Evolutionary conservation across 2,329 filamentous ascomycete genomes (phyloP).

Genomic region (Akanthomyces lecanii): DNA sequence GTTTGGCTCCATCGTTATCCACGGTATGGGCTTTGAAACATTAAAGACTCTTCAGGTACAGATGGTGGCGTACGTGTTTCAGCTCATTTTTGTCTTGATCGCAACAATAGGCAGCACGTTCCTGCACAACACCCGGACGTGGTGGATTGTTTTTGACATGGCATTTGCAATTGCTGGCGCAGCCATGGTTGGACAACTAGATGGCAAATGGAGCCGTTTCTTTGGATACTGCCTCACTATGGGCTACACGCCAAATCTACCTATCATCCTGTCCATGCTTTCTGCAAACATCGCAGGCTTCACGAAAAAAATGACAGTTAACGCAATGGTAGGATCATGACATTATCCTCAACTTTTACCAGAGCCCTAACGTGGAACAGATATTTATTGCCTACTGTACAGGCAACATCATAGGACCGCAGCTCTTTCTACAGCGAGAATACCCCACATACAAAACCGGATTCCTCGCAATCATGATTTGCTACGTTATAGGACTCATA

Average conservation of each 20-base stretch:
- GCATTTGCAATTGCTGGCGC: slow-evolving; percentile 22
- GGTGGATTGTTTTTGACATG: slow-evolving; percentile 24
- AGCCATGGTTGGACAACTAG: slow-evolving; percentile 22
- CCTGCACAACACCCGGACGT: slow-evolving; percentile 24
- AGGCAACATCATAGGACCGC: slow-evolving; percentile 59
- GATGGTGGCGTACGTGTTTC: slow-evolving; percentile 21
- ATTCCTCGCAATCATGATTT: slow-evolving; percentile 58
- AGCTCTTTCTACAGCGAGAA: slow-evolving; percentile 55
- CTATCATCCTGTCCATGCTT: slow-evolving; percentile 50
- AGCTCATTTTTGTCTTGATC: slow-evolving; percentile 25
- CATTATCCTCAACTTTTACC: neutral
- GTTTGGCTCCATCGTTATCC: slow-evolving; percentile 26
- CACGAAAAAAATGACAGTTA: slow-evolving; percentile 55
- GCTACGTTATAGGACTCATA: slow-evolving; percentile 48
- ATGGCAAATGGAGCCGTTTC: slow-evolving; percentile 8
- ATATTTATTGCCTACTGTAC: slow-evolving; percentile 56
- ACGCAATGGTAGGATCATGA: slow-evolving; percentile 40
- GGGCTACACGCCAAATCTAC: slow-evolving; percentile 13
- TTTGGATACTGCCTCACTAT: slow-evolving; percentile 6
- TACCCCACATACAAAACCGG: slow-evolving; percentile 58
- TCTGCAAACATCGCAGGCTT: slow-evolving; percentile 56
- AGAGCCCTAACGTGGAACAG: neutral
- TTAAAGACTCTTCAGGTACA: slow-evolving; percentile 22
- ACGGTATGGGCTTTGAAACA: slow-evolving; percentile 24
- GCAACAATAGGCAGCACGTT: slow-evolving; percentile 23